Base-by-base conservation (phyloP, 352 stramenopile species). In the Phytophthora boehmeriae region DNA sequence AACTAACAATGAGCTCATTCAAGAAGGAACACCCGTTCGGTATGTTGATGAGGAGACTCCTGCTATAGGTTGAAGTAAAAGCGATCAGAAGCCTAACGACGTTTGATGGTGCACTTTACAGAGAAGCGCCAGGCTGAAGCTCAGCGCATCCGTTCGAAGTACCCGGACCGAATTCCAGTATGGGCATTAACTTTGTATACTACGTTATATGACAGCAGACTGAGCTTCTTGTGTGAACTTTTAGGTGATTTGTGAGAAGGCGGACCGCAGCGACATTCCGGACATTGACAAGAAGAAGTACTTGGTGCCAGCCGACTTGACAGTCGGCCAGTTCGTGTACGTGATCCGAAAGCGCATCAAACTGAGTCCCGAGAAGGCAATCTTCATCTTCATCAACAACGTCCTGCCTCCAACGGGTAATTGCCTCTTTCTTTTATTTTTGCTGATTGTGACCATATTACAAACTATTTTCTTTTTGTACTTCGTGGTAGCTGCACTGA, bases 241-340 rank as follows among this genome's bases (percentile, higher is more conserved):
- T 35, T 42, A 93, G 86, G 82, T 95, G 42, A 97, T 97, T 71
- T 96, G 86, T 74, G 90, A 97, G 71, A 96, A 99, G 79, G 96
- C 97, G 17, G 93, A 98, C 70, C 92, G 96, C 58, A 98, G 93
- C 41, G 97, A 99, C 65, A 99, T 99, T 71, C 97, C 97, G 20
- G 97, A 99, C 70, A 99, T 99, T 88, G 97, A 99, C 80, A 99
- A 99, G 89, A 99, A 99, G 80, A 99, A 99, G 83, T 99, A 99
- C 76, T 78, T 99, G 44, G 97, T 99, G 47, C 97, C 97, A 6
- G 89, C 95, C 38, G 96, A 99, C 71, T 73, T 99, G 63, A 99
- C 96, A 42, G 96, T 99, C 8, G 97, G 98, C 5, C 97, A 99
- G 80, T 99, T 99, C 69, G 95, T 99, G 59, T 99, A 99, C 75